Evolutionary conservation across 169 alveolate genomes (phyloP), one percentile per base, ranked within the genome.

Genomic region (Cyclospora cayetanensis): DNA sequence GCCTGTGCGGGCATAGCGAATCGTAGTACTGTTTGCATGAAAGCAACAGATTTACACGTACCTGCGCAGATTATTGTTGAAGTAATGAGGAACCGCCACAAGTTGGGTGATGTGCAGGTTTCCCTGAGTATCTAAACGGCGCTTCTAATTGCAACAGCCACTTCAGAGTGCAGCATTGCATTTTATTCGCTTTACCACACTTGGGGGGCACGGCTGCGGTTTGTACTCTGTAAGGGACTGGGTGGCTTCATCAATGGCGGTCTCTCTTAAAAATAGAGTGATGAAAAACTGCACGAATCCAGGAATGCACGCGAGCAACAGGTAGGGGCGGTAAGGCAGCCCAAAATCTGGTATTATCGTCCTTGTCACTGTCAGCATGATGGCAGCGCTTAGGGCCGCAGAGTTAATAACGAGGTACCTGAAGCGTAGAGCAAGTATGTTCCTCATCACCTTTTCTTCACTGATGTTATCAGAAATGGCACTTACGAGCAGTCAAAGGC

Each of bases 401-500:
- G 79, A 88, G 50, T 88, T 88, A 43, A 52, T 65, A 2, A 65
- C 29, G 29, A 88, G 35, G 42, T 88, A 88, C 52, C 92, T 88
- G 92, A 27, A 87, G 11, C 27, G 1, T 22, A 11, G 9, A 4
- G n/a, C n/a, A 29, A 34, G 15, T 46, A 46, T 46, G 60, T 46
- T 46, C 9, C 7, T 60, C 25, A 22, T 4, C 12, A 41, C 34
- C 22, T 7, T n/a, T 76, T 2, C 60, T 7, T 7, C 27, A 63
- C 11, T 29, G 12, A 12, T n/a, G n/a, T n/a, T n/a, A n/a, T n/a
- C n/a, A n/a, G n/a, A n/a, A n/a, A n/a, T n/a, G n/a, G n/a, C 37
- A 42, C 92, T 68, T 60, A 87, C 92, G 92, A 87, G 86, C 79
- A 72, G 18, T 87, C 87, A 53, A 87, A 87, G 46, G 92, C 92